phyloP scores from a whole-genome alignment of 1,284 basidiomycete species.

The Lentinus polychrous region DNA sequence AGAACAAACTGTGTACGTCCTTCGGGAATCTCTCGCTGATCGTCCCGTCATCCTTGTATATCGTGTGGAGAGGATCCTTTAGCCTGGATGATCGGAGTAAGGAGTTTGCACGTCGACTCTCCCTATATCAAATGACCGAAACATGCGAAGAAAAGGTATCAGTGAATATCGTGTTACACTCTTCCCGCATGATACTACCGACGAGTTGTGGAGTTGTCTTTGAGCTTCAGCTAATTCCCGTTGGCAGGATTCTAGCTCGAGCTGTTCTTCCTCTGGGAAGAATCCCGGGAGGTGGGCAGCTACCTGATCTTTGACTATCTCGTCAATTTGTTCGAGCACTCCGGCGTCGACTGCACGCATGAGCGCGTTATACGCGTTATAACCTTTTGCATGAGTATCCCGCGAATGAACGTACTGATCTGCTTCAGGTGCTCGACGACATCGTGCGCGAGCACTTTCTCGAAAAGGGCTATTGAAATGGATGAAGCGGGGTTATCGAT shows the following conservation, averaged over 20 bases:
- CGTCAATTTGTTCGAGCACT: constrained; percentile 38
- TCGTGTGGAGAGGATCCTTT: constrained; percentile 34
- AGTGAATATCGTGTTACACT: background rate
- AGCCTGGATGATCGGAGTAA: constrained; percentile 33
- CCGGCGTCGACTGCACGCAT: constrained; percentile 33
- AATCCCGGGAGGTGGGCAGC: constrained; percentile 34
- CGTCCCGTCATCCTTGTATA: constrained; percentile 37
- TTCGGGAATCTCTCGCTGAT: constrained; percentile 39
- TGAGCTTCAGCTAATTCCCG: constrained; percentile 41
- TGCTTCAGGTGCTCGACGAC: constrained; percentile 36
- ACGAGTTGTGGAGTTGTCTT: constrained; percentile 50
- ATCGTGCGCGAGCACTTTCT: constrained; percentile 37
- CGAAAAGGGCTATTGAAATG: constrained; percentile 32
- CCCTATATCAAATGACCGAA: constrained; percentile 27
- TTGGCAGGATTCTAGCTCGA: constrained; percentile 40
- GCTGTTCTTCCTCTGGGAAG: constrained; percentile 38
- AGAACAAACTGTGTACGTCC: constrained; percentile 38
- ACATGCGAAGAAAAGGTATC: background rate
- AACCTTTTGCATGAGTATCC: no score
- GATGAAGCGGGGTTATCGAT: background rate
- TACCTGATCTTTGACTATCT: constrained; percentile 40
- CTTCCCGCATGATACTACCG: background rate
- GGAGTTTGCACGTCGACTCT: constrained; percentile 46
- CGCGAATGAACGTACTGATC: constrained; percentile 28
- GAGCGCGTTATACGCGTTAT: no score